These are phyloP conservation scores for Coemansia sp. DNA, from an alignment of 192 early-diverging fungal species.

Conservation along the genomic window DNA sequence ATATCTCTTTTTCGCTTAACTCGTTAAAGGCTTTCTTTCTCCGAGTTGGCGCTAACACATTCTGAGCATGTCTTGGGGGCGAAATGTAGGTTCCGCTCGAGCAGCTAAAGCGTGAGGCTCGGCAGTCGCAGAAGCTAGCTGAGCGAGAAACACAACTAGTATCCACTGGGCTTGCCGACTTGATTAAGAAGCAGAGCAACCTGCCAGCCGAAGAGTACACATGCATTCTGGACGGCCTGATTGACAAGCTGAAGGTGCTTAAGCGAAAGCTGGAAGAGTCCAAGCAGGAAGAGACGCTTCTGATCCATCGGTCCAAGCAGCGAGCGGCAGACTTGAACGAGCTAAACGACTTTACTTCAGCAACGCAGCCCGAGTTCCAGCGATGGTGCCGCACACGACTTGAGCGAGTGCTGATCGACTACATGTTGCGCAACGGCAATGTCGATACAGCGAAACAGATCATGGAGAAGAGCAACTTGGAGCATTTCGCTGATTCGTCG, in stretches of 20 bases:
- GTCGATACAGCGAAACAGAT: constrained; percentile 74
- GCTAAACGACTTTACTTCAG: constrained; percentile 64
- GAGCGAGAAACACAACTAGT: constrained; percentile 74
- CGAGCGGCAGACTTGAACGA: constrained; percentile 80
- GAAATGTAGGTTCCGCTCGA: constrained; percentile 77
- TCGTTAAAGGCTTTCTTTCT: neutral
- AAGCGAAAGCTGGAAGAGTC: constrained; percentile 84
- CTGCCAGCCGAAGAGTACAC: constrained; percentile 60
- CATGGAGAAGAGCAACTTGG: constrained; percentile 47
- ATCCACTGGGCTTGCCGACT: constrained; percentile 18
- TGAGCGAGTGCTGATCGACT: constrained; percentile 92
- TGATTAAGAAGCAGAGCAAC: constrained; percentile 40
- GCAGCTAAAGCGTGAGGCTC: constrained; percentile 78
- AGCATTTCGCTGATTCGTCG: constrained; percentile 84
- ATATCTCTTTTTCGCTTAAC: neutral
- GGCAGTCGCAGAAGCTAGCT: constrained; percentile 72
- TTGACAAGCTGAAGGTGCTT: constrained; percentile 65
- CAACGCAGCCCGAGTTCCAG: constrained; percentile 73
- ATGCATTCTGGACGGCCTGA: constrained; percentile 65
- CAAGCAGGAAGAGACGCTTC: constrained; percentile 74
- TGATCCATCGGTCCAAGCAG: constrained; percentile 68
- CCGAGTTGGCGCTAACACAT: neutral
- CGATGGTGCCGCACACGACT: constrained; percentile 87
- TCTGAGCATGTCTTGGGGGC: neutral
- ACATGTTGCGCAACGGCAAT: constrained; percentile 89